Evolutionary conservation across 306 rosid genomes (phyloP), one percentile per base, ranked within the genome.

Genomic region (Glycine latifolia): DNA sequence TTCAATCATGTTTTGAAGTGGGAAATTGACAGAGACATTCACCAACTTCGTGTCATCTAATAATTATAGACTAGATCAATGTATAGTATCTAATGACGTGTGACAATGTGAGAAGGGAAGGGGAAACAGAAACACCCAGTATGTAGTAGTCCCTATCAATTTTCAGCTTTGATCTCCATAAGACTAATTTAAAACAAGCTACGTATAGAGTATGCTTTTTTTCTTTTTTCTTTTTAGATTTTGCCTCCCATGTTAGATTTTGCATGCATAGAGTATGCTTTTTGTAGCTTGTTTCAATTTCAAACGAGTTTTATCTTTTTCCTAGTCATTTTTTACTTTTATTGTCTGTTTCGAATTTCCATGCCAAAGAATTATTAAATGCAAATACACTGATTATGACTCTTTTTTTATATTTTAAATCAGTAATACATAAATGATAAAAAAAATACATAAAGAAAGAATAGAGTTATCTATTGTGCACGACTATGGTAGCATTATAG

Each of bases 151-250:
- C 52, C 31, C 53, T 16, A 15, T 67, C 73, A 67, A 10, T 67
- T 67, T 43, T 41, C 35, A 67, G n/a, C 81, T 67, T 43, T 82
- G 9, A 35, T 67, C 77, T n/a, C 7, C 78, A 9, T 31, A 33
- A 4, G 6, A 86, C 65, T 44, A 67, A 50, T 60, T 75, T 84
- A 62, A 75, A 37, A 63, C 78, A 70, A 26, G 71, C 71, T 48
- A 17, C 3, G 48, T 37, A 48, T 15, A 82, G 77, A 43, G 35
- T 26, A 26, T 26, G 31, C 2, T 26, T 26, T 26, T 26, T 26
- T 26, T 26, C 31, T 26, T 26, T 26, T 26, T 26, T 26, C 2
- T 26, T 26, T 26, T 26, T 26, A 26, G 31, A 26, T 26, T 26
- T 26, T 26, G 31, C 31, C 31, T 26, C 31, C 31, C 31, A 26